Evolutionary conservation across 176 grass and related monocot species (phyloP).

Genomic region (Pontederia paniculata): DNA sequence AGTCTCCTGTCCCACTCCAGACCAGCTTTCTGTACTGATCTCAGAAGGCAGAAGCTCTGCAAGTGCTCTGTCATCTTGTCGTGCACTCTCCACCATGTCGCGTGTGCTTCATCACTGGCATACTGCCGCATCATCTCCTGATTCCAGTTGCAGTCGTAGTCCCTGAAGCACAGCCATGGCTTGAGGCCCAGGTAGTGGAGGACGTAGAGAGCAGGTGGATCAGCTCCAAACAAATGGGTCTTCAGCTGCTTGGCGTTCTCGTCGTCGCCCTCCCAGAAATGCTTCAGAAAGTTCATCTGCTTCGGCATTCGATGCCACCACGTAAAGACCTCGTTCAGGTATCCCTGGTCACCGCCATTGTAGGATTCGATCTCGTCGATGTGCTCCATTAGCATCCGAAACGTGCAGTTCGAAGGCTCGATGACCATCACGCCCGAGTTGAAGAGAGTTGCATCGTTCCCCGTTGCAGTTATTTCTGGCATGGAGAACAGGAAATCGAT

Average conservation of each 20-base stretch:
- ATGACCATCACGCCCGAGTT: slow-evolving; percentile 40
- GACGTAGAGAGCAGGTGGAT: slow-evolving; percentile 18
- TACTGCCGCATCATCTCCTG: slow-evolving; percentile 13
- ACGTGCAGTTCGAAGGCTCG: slow-evolving; percentile 37
- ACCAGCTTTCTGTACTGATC: slow-evolving; percentile 22
- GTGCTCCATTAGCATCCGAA: slow-evolving; percentile 31
- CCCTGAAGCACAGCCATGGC: slow-evolving; percentile 32
- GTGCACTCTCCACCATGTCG: slow-evolving; percentile 38
- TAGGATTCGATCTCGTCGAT: slow-evolving; percentile 47
- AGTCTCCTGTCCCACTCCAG: slow-evolving; percentile 21
- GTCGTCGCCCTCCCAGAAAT: slow-evolving; percentile 30
- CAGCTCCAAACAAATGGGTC: slow-evolving; percentile 12
- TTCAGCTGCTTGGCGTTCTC: slow-evolving; percentile 20
- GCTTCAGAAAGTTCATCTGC: slow-evolving; percentile 34
- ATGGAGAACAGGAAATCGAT: slow-evolving; percentile 31
- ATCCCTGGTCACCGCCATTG: slow-evolving; percentile 38
- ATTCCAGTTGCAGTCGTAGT: slow-evolving; percentile 41
- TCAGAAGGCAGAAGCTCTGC: slow-evolving; percentile 35
- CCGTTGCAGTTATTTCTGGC: slow-evolving; percentile 29
- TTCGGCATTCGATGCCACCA: slow-evolving; percentile 36
- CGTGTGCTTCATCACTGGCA: slow-evolving; percentile 33
- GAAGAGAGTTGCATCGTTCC: slow-evolving; percentile 28
- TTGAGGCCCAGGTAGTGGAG: slow-evolving; percentile 30
- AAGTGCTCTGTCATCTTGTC: slow-evolving; percentile 26
- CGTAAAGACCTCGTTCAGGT: slow-evolving; percentile 41